A percentile compares a stretch with the other conserved stretches of the same genome.
phyloP scores from a whole-genome alignment of 2,329 filamentous ascomycete species.

The Sclerotinia sclerotiorum region DNA sequence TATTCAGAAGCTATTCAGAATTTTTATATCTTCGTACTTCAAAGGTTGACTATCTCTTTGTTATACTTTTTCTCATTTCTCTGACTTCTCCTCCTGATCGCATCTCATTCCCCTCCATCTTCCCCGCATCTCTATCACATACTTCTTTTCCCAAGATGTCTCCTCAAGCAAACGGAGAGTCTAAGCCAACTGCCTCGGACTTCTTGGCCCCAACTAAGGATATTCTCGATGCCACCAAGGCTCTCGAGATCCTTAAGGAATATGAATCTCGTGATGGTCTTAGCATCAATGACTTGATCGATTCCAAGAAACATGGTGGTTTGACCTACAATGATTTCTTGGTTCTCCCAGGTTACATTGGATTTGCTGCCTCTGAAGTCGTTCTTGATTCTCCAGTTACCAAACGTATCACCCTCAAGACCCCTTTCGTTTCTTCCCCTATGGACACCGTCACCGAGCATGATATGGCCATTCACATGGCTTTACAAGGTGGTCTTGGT shows the following conservation, averaged over 20 bases:
- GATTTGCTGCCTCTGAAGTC: constrained; percentile 90
- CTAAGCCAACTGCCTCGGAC: constrained; percentile 44
- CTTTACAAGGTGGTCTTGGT: constrained; percentile 81
- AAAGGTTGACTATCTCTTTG: constrained; percentile 42
- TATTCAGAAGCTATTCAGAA: constrained; percentile 35
- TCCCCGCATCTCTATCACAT: neutral
- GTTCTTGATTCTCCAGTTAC: constrained; percentile 87
- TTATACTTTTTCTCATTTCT: constrained; percentile 35
- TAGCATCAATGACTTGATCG: constrained; percentile 79
- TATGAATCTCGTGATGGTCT: constrained; percentile 84
- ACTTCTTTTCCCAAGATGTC: constrained; percentile 53
- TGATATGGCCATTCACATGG: constrained; percentile 99
- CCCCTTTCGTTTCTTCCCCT: constrained; percentile 93
- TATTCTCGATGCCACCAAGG: constrained; percentile 70
- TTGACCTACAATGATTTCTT: constrained; percentile 99
- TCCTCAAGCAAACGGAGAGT: constrained; percentile 66
- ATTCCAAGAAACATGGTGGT: constrained; percentile 88
- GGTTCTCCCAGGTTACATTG: constrained; percentile 94
- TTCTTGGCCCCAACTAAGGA: constrained; percentile 43
- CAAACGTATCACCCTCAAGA: constrained; percentile 94
- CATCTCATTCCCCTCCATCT: constrained; percentile 33
- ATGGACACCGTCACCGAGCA: constrained; percentile 99
- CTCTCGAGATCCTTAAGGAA: constrained; percentile 77
- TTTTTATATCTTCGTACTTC: constrained; percentile 8
- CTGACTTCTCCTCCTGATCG: constrained; percentile 37